phyloP scores from a whole-genome alignment of 768 basidiomycete genomes.

The Mycena amicta region DNA sequence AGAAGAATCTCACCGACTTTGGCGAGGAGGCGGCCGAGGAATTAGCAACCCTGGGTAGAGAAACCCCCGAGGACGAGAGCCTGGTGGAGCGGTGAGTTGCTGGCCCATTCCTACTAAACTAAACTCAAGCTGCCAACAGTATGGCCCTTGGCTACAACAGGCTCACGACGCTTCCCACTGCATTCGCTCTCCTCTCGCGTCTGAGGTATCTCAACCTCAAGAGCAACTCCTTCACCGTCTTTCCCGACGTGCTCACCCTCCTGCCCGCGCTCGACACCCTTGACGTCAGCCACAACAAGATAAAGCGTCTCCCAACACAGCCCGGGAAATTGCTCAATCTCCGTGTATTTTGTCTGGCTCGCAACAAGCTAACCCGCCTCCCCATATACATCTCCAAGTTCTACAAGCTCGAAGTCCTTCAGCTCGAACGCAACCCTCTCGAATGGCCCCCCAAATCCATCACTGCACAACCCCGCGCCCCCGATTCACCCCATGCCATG shows the following conservation, averaged over 20 bases:
- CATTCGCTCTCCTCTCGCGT: constrained; percentile 70
- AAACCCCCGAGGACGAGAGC: constrained; percentile 51
- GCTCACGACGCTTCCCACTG: constrained; percentile 72
- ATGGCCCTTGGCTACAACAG: constrained; percentile 88
- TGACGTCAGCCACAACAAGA: constrained; percentile 91
- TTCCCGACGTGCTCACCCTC: constrained; percentile 82
- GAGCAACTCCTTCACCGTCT: constrained; percentile 77
- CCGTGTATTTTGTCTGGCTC: constrained; percentile 80
- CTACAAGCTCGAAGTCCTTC: constrained; percentile 71
- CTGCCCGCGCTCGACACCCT: constrained; percentile 75
- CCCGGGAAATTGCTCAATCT: constrained; percentile 81
- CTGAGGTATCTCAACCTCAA: constrained; percentile 87
- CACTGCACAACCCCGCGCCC: constrained; percentile 45
- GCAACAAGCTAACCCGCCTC: constrained; percentile 80
- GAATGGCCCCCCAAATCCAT: constrained; percentile 84
- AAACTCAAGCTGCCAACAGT: constrained; percentile 40
- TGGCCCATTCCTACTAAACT: background rate
- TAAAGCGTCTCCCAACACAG: constrained; percentile 74
- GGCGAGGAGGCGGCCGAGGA: constrained; percentile 74
- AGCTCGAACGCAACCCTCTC: constrained; percentile 88
- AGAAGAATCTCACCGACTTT: constrained; percentile 76
- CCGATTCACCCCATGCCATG: constrained; percentile 53
- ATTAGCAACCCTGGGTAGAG: constrained; percentile 63
- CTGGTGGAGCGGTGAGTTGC: constrained; percentile 60
- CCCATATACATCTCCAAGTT: constrained; percentile 82